Conservation (phyloP, 176 grass and related monocot genomes). For the Oryza nivara region DNA sequence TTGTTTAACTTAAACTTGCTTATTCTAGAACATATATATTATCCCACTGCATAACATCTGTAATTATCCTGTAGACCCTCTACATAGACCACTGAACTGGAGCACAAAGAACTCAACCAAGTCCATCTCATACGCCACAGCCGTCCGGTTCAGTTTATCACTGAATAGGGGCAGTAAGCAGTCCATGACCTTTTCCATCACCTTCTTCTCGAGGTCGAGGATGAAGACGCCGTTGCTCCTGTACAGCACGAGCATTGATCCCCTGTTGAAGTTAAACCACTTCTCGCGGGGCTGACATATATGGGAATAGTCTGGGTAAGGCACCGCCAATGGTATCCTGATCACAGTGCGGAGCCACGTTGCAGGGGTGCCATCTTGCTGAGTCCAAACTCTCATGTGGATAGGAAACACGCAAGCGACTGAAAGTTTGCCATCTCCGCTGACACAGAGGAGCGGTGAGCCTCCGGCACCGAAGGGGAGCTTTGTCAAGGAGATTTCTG, state of each 20-base stretch:
- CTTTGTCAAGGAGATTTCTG: neutral
- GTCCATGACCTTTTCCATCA: constrained; percentile 27
- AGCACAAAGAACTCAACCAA: constrained; percentile 23
- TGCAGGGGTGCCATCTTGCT: neutral
- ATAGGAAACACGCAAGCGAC: neutral
- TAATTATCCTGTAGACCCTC: neutral
- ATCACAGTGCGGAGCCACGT: constrained; percentile 13
- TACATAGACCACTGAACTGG: neutral
- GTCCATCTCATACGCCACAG: constrained; percentile 26
- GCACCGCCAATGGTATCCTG: neutral
- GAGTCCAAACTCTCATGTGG: neutral
- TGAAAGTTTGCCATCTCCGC: neutral
- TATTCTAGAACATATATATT: too few species aligned
- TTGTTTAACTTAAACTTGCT: too few species aligned
- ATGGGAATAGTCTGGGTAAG: neutral
- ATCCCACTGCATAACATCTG: too few species aligned
- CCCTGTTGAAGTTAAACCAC: neutral
- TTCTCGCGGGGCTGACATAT: neutral
- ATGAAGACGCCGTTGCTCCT: neutral
- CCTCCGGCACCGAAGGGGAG: neutral
- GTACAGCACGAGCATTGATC: neutral
- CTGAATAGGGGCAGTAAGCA: neutral
- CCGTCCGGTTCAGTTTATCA: neutral
- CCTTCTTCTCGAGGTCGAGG: constrained; percentile 19
- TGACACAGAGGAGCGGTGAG: neutral